Evolutionary conservation across 169 alveolate species (phyloP), one percentile per base, ranked within the genome.

Genomic region (Amoebophrya sp.): DNA sequence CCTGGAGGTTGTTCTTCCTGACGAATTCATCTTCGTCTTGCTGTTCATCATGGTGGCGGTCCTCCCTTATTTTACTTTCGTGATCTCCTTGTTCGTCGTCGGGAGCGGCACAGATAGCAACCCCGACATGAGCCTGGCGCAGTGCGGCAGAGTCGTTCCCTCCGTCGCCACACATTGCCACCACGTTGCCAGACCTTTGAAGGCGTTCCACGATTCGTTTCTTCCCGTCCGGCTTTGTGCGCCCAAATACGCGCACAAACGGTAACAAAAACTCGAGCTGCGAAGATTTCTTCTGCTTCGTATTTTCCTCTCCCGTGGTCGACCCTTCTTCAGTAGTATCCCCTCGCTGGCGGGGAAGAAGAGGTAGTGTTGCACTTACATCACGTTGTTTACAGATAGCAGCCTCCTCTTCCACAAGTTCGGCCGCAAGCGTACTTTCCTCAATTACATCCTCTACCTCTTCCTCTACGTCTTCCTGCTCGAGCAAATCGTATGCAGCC

Each of bases 81-180:
- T n/a, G n/a, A n/a, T n/a, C n/a, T n/a, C n/a, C n/a, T n/a, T n/a
- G n/a, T 18, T 47, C 65, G 18, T 47, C 18, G 29, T 47, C 65
- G 29, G 65, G 65, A 18, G 65, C 65, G 29, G 65, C 65, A 18
- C 65, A 91, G 18, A 93, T 36, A 39, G 95, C 95, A 14, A 93
- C 89, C 47, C 95, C 95, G 12, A 78, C 93, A 53, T 93, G 95
- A 0, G 95, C 95, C 0, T 92, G 91, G 18, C 94, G 93, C 26
- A 93, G 95, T 26, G 95, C 95, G 10, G 92, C 95, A 40, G 91
- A 89, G 93, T 93, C 95, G 89, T 93, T 93, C 24, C 92, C 95
- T 3, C 95, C 95, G 41, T 93, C 95, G 83, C 95, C 95, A 65
- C 95, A 93, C 95, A 93, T 98, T 39, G 98, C 97, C 39, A 90